Percentiles rank a stretch among this genome's conserved stretches.
phyloP scores from a whole-genome alignment of 1,139 yeast species.

The Nakaseomyces delphensis region DNA sequence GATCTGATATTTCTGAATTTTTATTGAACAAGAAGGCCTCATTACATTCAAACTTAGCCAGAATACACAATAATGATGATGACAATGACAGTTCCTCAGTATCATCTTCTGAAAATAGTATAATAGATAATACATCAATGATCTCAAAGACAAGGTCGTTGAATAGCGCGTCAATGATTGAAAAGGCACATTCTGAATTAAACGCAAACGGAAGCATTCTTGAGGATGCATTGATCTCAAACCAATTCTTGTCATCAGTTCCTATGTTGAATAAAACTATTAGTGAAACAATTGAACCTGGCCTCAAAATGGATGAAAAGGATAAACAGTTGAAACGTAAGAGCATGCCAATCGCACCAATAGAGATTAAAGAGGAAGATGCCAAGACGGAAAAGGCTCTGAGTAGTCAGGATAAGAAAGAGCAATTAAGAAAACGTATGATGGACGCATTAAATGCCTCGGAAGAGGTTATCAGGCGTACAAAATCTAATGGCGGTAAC shows the following conservation, averaged over 20 bases:
- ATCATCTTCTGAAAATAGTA: slow-evolving; percentile 1
- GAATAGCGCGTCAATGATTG: background rate
- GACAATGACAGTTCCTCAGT: background rate
- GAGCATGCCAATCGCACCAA: background rate
- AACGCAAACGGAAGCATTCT: background rate
- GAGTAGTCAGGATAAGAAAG: slow-evolving; percentile 2
- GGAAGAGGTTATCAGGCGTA: slow-evolving; percentile 5
- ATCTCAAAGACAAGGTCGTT: background rate
- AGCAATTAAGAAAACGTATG: slow-evolving; percentile 7
- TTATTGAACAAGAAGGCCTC: slow-evolving; percentile 1
- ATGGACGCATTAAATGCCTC: slow-evolving; percentile 5
- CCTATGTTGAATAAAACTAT: background rate
- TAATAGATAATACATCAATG: background rate
- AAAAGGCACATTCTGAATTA: background rate
- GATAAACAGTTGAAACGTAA: background rate
- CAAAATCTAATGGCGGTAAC: slow-evolving; percentile 1
- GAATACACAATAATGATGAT: background rate
- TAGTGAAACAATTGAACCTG: background rate
- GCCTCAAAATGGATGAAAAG: background rate
- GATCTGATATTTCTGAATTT: slow-evolving; percentile 5
- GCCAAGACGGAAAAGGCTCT: background rate
- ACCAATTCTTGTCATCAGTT: background rate
- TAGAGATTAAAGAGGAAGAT: background rate
- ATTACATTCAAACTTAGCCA: background rate
- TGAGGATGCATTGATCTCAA: background rate